Evolutionary conservation across 192 early-diverging fungal genomes (phyloP).

Genomic region (Chytriomyces confervae): DNA sequence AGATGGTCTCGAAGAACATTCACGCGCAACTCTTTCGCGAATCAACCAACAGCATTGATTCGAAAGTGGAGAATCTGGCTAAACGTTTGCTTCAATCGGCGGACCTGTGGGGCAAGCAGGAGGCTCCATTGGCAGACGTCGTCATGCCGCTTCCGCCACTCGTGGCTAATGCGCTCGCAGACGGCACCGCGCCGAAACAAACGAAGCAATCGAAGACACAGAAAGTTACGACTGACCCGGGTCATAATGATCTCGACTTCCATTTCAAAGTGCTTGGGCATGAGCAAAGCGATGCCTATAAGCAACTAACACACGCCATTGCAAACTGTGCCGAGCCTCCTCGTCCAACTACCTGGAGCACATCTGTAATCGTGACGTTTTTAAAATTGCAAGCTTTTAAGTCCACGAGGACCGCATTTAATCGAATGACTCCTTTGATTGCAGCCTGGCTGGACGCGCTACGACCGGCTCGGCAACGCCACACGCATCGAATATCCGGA

Average conservation of each 20-base stretch:
- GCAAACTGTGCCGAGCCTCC: conserved; percentile 49
- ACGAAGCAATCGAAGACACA: neutral
- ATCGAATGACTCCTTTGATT: too few species aligned
- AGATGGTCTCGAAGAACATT: conserved; percentile 62
- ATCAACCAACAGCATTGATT: too few species aligned
- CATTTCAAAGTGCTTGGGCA: conserved; percentile 80
- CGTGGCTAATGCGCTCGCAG: too few species aligned
- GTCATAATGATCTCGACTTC: conserved; percentile 60
- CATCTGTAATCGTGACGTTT: neutral
- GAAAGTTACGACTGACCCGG: neutral
- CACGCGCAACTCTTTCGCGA: conserved; percentile 55
- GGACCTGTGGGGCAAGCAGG: conserved; percentile 61
- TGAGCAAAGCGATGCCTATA: conserved; percentile 65
- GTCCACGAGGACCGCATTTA: too few species aligned
- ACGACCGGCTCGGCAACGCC: conserved; percentile 43
- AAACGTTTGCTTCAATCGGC: conserved; percentile 49
- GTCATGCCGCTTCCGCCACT: conserved; percentile 57
- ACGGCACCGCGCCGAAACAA: conserved; percentile 40
- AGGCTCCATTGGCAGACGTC: conserved; percentile 48
- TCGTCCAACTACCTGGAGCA: conserved; percentile 21
- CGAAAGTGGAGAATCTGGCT: conserved; percentile 1
- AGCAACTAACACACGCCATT: conserved; percentile 56
- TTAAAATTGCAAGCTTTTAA: too few species aligned
- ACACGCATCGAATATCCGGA: conserved; percentile 39
- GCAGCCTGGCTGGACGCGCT: conserved; percentile 81